These are phyloP conservation scores for Anisogramma anomala DNA, from an alignment of 2,329 filamentous ascomycete genomes.

Conservation along the genomic window DNA sequence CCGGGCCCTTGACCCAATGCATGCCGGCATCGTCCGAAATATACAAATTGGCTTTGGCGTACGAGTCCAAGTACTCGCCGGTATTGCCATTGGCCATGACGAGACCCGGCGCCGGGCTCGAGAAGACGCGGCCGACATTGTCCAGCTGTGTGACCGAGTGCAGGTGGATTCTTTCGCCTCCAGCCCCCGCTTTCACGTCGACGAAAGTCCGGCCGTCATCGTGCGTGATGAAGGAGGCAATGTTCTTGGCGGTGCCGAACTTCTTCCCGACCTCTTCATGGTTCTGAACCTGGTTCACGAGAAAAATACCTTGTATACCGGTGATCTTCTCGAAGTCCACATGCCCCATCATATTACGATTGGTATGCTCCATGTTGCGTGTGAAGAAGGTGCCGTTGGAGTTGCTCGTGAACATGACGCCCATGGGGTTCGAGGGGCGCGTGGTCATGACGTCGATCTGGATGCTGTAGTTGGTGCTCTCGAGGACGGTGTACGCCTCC, in stretches of 20 bases:
- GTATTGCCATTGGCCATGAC: constrained; percentile 92
- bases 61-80: constrained; percentile 59
- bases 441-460: constrained; percentile 84
- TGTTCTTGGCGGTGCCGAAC: constrained; percentile 45
- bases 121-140: constrained; percentile 80
- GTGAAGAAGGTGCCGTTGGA: constrained; percentile 96
- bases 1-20: constrained; percentile 64
- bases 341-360: constrained; percentile 61
- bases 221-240: constrained; percentile 79
- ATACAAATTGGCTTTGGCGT: constrained; percentile 66
- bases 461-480: constrained; percentile 96
- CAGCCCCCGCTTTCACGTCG: constrained; percentile 48
- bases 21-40: constrained; percentile 85
- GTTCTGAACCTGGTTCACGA: constrained; percentile 85
- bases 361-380: constrained; percentile 82
- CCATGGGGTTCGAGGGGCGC: constrained; percentile 58
- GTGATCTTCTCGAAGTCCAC: constrained; percentile 95
- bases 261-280: constrained; percentile 58
- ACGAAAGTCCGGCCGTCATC: constrained; percentile 87
- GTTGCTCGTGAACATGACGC: constrained; percentile 86
- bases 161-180: constrained; percentile 60
- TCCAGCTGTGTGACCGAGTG: constrained; percentile 81
- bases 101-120: constrained; percentile 83
- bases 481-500: constrained; percentile 83
- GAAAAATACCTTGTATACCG: constrained; percentile 80